phyloP scores from a whole-genome alignment of 179 eudicot species.

The Silene noctiflora region DNA sequence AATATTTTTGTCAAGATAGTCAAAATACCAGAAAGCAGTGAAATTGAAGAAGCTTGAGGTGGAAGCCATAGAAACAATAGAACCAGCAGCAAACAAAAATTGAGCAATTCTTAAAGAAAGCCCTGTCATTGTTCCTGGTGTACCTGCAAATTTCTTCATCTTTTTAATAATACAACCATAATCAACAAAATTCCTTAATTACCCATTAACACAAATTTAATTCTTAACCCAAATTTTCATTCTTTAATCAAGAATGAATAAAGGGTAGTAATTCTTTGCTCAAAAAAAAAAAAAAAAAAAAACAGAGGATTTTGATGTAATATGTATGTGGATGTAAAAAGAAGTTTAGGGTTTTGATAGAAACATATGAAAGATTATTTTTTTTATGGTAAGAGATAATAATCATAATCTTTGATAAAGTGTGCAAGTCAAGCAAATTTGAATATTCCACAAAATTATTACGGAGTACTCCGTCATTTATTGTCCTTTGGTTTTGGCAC shows the following conservation, averaged over 20 bases:
- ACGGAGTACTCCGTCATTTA: too few relatives aligned
- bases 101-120: conserved; percentile 54
- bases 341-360: conserved; percentile 6
- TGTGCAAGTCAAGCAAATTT: conserved; percentile 15
- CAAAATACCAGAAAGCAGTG: conserved; percentile 73
- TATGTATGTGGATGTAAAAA: neutral
- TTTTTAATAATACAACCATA: conserved; percentile 16
- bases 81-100: conserved; percentile 57
- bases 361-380: neutral
- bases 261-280: too few relatives aligned
- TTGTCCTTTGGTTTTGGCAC: too few relatives aligned
- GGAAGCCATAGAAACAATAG: conserved; percentile 61
- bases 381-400: conserved; percentile 8
- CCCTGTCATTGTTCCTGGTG: conserved; percentile 66
- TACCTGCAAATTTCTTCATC: conserved; percentile 76
- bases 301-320: neutral
- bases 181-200: conserved; percentile 11
- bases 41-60: conserved; percentile 50
- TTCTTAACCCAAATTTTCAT: conserved; percentile 11
- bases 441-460: neutral
- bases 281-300: neutral
- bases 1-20: too few relatives aligned
- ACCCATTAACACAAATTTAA: neutral
- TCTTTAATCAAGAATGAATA: neutral
- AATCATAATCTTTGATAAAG: conserved; percentile 15